A percentile compares a stretch with the other conserved stretches of the same genome.
Conservation (phyloP, 805 yeast species). For the Sporopachydermia lactativora region DNA sequence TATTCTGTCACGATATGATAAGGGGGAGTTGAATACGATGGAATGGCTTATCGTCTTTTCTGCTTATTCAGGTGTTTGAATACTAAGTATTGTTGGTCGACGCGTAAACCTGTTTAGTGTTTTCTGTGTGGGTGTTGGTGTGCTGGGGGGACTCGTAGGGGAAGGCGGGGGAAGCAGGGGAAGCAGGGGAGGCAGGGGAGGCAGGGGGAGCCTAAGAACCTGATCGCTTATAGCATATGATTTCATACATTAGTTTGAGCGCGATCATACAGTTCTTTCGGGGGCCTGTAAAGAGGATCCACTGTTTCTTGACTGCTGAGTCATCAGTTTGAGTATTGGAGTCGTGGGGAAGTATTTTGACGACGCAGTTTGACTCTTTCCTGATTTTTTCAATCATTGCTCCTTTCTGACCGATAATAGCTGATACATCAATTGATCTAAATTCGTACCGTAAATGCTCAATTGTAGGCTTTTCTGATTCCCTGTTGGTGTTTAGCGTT, state of each 20-base stretch:
- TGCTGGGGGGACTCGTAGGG: no score
- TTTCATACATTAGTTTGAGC: not conserved
- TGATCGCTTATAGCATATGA: not conserved
- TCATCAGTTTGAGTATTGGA: not conserved
- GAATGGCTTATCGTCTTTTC: no score
- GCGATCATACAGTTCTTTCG: not conserved
- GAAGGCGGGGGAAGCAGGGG: no score
- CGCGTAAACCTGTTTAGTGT: no score
- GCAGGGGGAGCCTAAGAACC: no score
- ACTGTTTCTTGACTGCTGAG: not conserved
- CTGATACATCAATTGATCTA: not conserved
- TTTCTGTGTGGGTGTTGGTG: no score
- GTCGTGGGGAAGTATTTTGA: conserved; percentile 25
- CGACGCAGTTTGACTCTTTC: conserved; percentile 20
- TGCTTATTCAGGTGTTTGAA: no score
- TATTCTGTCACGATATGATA: no score
- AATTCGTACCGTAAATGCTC: not conserved
- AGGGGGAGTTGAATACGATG: no score
- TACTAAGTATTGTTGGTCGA: no score
- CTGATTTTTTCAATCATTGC: conserved; percentile 23
- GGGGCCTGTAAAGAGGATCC: not conserved
- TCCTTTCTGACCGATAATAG: conserved; percentile 30
- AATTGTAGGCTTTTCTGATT: not conserved
- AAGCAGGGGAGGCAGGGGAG: no score
- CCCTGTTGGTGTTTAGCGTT: not conserved